phyloP scores from a whole-genome alignment of 805 yeast species.

The Hyphopichia homilentoma region DNA sequence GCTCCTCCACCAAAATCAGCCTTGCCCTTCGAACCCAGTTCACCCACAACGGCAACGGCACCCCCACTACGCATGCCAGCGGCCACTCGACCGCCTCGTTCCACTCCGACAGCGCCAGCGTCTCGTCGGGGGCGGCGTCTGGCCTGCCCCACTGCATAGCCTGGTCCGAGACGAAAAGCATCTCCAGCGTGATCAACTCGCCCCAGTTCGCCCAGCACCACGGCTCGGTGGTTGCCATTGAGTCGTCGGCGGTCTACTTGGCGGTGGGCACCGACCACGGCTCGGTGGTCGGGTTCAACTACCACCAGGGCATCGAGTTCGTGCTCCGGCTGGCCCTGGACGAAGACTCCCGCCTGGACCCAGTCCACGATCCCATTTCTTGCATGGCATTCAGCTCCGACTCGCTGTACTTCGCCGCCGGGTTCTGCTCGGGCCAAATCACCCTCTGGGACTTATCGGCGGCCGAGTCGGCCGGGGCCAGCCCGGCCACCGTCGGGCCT shows the following conservation, averaged over 20 bases:
- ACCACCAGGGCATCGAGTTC: slow-evolving; percentile 53
- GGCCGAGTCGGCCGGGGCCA: slow-evolving; percentile 32
- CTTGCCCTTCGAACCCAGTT: slow-evolving; percentile 13
- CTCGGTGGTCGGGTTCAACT: slow-evolving; percentile 60
- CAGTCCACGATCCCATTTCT: slow-evolving; percentile 39
- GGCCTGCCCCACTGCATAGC: slow-evolving; percentile 9
- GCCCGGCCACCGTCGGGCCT: slow-evolving; percentile 52
- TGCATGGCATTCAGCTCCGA: slow-evolving; percentile 62
- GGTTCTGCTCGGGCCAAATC: slow-evolving; percentile 62
- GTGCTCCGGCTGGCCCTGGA: slow-evolving; percentile 37
- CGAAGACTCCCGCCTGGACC: slow-evolving; percentile 8
- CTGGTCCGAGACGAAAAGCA: slow-evolving; percentile 23
- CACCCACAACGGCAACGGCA: neutral
- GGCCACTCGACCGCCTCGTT: neutral
- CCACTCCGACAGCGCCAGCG: neutral
- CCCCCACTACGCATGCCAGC: slow-evolving; percentile 1
- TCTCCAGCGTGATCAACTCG: slow-evolving; percentile 17
- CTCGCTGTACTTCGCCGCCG: slow-evolving; percentile 65
- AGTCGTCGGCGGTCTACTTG: slow-evolving; percentile 33
- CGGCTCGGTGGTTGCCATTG: slow-evolving; percentile 20
- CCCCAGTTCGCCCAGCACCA: slow-evolving; percentile 16
- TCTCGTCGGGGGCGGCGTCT: neutral
- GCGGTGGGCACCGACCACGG: slow-evolving; percentile 75
- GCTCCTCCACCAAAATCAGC: slow-evolving; percentile 30
- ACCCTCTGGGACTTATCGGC: slow-evolving; percentile 58